Conservation (phyloP, 495 filamentous ascomycete genomes). For the Cetradonia linearis region DNA sequence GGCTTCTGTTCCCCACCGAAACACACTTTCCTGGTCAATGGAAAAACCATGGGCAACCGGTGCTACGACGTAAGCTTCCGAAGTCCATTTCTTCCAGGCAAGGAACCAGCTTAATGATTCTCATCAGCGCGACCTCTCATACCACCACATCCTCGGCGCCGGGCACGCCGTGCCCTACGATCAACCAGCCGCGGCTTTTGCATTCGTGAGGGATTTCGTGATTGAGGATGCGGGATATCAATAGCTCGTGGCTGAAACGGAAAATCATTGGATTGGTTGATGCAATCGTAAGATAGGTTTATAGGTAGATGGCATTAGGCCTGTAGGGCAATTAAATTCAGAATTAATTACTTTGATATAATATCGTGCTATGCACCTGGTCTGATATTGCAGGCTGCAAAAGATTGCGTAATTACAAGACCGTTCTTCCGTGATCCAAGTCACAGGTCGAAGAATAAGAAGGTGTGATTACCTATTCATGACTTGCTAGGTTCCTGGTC, state of each 20-base stretch:
- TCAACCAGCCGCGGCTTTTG: conserved; percentile 17
- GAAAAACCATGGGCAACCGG: conserved; percentile 7
- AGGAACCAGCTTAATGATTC: not conserved
- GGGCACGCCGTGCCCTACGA: conserved; percentile 17
- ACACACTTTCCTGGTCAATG: conserved; percentile 15
- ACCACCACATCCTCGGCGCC: conserved; percentile 18
- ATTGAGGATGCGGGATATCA: conserved; percentile 16
- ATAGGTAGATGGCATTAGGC: not conserved
- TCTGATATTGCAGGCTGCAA: no score
- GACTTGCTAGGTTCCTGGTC: no score
- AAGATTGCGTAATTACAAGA: no score
- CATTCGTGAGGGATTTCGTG: conserved; percentile 20
- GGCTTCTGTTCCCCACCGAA: conserved; percentile 11
- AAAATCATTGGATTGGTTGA: not conserved
- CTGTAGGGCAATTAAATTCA: not conserved
- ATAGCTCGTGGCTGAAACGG: not conserved
- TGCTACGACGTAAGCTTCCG: conserved; percentile 16
- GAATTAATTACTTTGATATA: not conserved
- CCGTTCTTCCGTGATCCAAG: no score
- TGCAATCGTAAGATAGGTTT: not conserved
- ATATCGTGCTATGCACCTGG: no score
- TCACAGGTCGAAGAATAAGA: no score
- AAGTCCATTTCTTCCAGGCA: not conserved
- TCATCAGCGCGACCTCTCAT: conserved; percentile 13
- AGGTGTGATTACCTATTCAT: no score